Evolutionary conservation across 352 stramenopile species (phyloP).

Genomic region (Globisporangium cylindrosporum): DNA sequence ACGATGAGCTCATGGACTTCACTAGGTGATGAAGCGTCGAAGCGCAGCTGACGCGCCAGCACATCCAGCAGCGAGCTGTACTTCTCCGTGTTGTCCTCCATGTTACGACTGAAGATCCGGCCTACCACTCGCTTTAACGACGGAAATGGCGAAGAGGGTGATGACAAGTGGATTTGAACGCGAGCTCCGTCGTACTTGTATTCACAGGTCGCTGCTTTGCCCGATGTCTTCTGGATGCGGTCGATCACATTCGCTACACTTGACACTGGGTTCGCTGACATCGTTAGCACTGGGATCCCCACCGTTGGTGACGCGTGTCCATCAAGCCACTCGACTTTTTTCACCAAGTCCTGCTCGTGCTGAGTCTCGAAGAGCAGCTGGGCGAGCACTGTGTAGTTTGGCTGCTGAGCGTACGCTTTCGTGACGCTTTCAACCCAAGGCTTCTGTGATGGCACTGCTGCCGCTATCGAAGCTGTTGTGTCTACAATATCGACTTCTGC

Average conservation of each 20-base stretch:
- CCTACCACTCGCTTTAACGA: slow-evolving; percentile 8
- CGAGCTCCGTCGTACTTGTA: slow-evolving; percentile 85
- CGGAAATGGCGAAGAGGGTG: slow-evolving; percentile 4
- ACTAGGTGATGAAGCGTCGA: slow-evolving; percentile 4
- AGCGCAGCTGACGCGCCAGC: slow-evolving; percentile 28
- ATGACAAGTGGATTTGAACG: slow-evolving; percentile 63
- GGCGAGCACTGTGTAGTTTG: slow-evolving; percentile 56
- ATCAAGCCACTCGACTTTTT: slow-evolving; percentile 29
- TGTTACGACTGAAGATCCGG: slow-evolving; percentile 83
- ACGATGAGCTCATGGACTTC: slow-evolving; percentile 42
- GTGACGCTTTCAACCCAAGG: slow-evolving; percentile 63
- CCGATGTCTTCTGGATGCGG: slow-evolving; percentile 41
- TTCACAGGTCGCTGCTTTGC: slow-evolving; percentile 53
- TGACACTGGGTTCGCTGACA: slow-evolving; percentile 71
- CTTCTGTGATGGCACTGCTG: slow-evolving; percentile 17
- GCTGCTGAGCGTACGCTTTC: slow-evolving; percentile 64
- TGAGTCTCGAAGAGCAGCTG: slow-evolving; percentile 34
- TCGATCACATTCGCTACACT: slow-evolving; percentile 49
- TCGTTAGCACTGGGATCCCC: slow-evolving; percentile 71
- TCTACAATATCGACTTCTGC: background rate
- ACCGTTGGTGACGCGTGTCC: slow-evolving; percentile 35
- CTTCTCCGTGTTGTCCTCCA: slow-evolving; percentile 73
- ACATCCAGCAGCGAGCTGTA: slow-evolving; percentile 58
- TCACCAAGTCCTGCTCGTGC: slow-evolving; percentile 20
- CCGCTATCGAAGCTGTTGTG: background rate